Conservation (phyloP, 345 rosid genomes). For the Pugionium dolabratum region DNA sequence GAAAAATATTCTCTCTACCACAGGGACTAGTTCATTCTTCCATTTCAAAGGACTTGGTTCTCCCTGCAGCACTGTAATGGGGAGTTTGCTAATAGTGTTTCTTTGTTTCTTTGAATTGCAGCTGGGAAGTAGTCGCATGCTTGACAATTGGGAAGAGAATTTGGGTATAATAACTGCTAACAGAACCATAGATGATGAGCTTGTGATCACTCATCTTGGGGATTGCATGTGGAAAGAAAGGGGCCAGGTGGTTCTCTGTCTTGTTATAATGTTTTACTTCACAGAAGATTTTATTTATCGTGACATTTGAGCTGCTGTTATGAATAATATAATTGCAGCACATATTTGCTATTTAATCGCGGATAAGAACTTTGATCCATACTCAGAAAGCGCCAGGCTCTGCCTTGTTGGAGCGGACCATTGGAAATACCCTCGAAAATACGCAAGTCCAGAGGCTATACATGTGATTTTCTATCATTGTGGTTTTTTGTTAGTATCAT, state of each 20-base stretch:
- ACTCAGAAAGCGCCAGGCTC: slow-evolving; percentile 69
- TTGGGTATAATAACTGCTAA: slow-evolving; percentile 95
- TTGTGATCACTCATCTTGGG: slow-evolving; percentile 93
- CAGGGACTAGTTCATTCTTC: slow-evolving; percentile 13
- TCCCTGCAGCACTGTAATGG: not conserved
- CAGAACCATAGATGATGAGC: slow-evolving; percentile 94
- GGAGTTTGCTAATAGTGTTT: slow-evolving; percentile 7
- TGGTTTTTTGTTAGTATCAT: slow-evolving; percentile 15
- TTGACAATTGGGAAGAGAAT: slow-evolving; percentile 98
- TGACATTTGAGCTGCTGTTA: slow-evolving; percentile 36
- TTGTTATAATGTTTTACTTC: slow-evolving; percentile 19
- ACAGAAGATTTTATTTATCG: slow-evolving; percentile 24
- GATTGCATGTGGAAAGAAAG: slow-evolving; percentile 98
- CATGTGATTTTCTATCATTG: slow-evolving; percentile 49
- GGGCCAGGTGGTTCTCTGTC: slow-evolving; percentile 68
- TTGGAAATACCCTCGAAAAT: slow-evolving; percentile 71
- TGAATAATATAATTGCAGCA: slow-evolving; percentile 60
- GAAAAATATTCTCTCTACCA: slow-evolving; percentile 5
- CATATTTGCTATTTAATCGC: slow-evolving; percentile 77
- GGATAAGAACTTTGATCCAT: slow-evolving; percentile 67
- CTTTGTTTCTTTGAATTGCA: slow-evolving; percentile 42
- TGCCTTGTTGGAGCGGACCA: slow-evolving; percentile 84
- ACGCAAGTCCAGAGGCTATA: slow-evolving; percentile 71
- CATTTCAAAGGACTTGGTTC: slow-evolving; percentile 11
- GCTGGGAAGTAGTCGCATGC: slow-evolving; percentile 78